A percentile compares a stretch with the other conserved stretches of the same genome.
Evolutionary conservation across 805 yeast genomes (phyloP).

Genomic region (Hemisphaericaspora nanyangensis): DNA sequence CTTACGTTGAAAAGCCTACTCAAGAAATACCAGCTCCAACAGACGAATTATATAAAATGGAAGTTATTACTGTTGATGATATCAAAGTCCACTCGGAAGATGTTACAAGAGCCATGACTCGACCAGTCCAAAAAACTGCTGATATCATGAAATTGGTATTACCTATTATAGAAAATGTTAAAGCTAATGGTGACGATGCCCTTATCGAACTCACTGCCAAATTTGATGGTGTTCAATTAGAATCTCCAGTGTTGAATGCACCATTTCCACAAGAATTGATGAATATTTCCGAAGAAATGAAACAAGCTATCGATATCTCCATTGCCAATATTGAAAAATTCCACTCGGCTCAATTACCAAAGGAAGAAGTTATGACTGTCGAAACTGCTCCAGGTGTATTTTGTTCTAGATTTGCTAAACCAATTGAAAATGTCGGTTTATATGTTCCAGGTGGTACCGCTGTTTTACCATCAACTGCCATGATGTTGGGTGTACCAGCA

Average conservation of each 20-base stretch:
- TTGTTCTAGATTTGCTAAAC: slow-evolving; percentile 92
- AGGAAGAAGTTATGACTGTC: slow-evolving; percentile 63
- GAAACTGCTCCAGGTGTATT: slow-evolving; percentile 93
- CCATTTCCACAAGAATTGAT: slow-evolving; percentile 82
- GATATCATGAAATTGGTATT: slow-evolving; percentile 90
- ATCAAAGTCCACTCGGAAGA: slow-evolving; percentile 34
- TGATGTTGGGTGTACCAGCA: slow-evolving; percentile 98
- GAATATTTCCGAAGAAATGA: slow-evolving; percentile 69
- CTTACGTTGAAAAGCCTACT: slow-evolving; percentile 46
- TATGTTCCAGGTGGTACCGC: slow-evolving; percentile 99
- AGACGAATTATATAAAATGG: slow-evolving; percentile 45
- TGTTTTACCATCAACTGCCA: slow-evolving; percentile 93
- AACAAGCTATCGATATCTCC: slow-evolving; percentile 83
- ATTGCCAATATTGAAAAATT: slow-evolving; percentile 84
- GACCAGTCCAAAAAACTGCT: slow-evolving; percentile 95
- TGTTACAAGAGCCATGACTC: slow-evolving; percentile 62
- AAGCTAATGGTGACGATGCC: slow-evolving; percentile 77
- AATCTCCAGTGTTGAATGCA: slow-evolving; percentile 73
- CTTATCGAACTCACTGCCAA: slow-evolving; percentile 84
- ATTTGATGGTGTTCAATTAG: slow-evolving; percentile 79
- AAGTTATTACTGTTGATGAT: slow-evolving; percentile 40
- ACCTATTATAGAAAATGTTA: slow-evolving; percentile 83
- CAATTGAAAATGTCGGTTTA: slow-evolving; percentile 91
- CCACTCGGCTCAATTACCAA: slow-evolving; percentile 88
- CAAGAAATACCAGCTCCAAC: slow-evolving; percentile 11